phyloP scores from a whole-genome alignment of 805 yeast species.

The Hanseniaspora taiwanica region DNA sequence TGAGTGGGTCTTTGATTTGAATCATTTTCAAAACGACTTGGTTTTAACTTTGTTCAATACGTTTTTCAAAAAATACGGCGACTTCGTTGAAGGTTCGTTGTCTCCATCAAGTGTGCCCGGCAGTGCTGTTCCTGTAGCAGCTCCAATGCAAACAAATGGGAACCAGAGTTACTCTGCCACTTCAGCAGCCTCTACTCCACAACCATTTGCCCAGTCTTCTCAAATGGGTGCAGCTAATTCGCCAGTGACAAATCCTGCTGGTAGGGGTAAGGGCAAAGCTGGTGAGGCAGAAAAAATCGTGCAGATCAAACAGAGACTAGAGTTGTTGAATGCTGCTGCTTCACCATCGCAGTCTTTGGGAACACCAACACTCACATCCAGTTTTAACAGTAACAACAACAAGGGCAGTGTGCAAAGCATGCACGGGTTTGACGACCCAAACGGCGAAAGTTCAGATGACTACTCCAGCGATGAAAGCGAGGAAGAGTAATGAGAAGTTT shows the following conservation, averaged over 20 bases:
- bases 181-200: conserved; percentile 1
- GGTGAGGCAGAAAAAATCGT: conserved; percentile 50
- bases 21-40: conserved; percentile 74
- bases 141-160: not conserved
- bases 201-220: too few species aligned
- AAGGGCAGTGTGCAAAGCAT: conserved; percentile 4
- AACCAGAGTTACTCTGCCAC: too few species aligned
- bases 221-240: too few species aligned
- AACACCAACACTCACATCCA: conserved; percentile 18
- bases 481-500: conserved; percentile 48
- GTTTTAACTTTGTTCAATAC: conserved; percentile 72
- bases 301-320: conserved; percentile 59
- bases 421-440: conserved; percentile 12
- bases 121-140: conserved; percentile 7
- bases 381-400: too few species aligned
- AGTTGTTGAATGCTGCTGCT: conserved; percentile 48
- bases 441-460: conserved; percentile 27
- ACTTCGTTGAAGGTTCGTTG: conserved; percentile 8
- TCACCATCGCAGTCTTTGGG: conserved; percentile 24
- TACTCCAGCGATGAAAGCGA: conserved; percentile 58
- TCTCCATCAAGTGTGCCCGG: conserved; percentile 17
- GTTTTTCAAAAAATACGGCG: conserved; percentile 42
- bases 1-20: conserved; percentile 94
- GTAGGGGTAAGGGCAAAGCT: conserved; percentile 12
- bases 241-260: conserved; percentile 2